Evolutionary conservation across 768 basidiomycete species (phyloP).

Genomic region (Suillus lakei): DNA sequence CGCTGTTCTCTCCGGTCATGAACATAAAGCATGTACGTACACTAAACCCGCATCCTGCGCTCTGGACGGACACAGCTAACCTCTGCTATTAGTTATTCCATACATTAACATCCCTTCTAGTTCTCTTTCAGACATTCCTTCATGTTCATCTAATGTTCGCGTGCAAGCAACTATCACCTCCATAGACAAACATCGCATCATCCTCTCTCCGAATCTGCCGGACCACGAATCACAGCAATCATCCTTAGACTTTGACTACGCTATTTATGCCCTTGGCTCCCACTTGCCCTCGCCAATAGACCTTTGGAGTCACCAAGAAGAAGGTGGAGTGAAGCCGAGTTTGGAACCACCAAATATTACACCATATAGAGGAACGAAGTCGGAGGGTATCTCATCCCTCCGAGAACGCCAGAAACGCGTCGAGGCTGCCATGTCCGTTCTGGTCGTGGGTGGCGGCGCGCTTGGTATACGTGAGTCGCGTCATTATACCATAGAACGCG

Average conservation of each 20-base stretch:
- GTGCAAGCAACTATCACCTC: constrained; percentile 52
- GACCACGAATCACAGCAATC: constrained; percentile 13
- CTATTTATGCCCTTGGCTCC: constrained; percentile 65
- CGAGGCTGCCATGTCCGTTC: constrained; percentile 50
- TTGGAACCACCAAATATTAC: neutral
- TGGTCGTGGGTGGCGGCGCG: constrained; percentile 75
- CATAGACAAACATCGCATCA: constrained; percentile 44
- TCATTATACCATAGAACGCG: neutral
- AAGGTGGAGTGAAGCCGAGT: neutral
- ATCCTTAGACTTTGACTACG: constrained; percentile 55
- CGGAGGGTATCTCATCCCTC: constrained; percentile 55
- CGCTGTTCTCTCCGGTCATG: constrained; percentile 61
- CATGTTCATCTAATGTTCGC: constrained; percentile 31
- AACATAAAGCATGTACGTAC: constrained; percentile 65
- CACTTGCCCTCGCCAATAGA: constrained; percentile 58
- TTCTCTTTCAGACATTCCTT: constrained; percentile 14
- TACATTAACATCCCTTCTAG: constrained; percentile 51
- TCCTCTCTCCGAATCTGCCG: constrained; percentile 2
- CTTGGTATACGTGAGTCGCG: constrained; percentile 64
- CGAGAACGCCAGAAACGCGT: constrained; percentile 54
- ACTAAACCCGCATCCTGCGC: neutral
- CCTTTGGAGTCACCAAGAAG: constrained; percentile 46
- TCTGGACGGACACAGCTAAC: neutral
- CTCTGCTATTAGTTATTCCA: constrained; percentile 50
- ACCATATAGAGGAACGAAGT: constrained; percentile 48